Percentiles rank a stretch among this genome's conserved stretches.
Conservation (phyloP, 75 land plant species). For the Picea sitchensis region DNA sequence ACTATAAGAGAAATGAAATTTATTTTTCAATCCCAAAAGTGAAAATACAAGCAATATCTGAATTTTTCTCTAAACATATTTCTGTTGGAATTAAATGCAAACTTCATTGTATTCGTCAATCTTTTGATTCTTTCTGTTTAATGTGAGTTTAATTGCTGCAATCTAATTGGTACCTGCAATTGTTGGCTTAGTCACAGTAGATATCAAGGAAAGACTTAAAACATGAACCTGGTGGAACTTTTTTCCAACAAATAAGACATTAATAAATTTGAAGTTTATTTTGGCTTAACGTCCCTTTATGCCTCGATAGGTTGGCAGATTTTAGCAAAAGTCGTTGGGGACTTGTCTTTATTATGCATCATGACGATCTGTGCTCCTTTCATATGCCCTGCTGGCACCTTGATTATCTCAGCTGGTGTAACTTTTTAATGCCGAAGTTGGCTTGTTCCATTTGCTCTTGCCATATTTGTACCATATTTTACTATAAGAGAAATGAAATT, state of each 20-base stretch:
- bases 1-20: neutral
- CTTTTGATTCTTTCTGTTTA: no score
- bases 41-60: no score
- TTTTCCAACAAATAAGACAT: neutral
- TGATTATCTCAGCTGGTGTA: constrained; percentile 6
- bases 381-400: constrained; percentile 1
- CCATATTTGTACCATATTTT: constrained; percentile 1
- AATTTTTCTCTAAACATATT: no score
- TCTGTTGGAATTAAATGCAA: no score
- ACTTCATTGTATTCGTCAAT: no score
- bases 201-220: neutral
- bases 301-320: constrained; percentile 18
- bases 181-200: no score
- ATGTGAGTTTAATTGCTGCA: no score
- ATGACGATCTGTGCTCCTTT: neutral
- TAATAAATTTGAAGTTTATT: constrained; percentile 6
- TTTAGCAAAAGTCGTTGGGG: constrained; percentile 9
- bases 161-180: no score
- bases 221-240: constrained; percentile 1
- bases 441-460: neutral
- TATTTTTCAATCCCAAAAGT: neutral
- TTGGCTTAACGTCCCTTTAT: constrained; percentile 15
- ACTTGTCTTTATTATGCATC: constrained; percentile 12
- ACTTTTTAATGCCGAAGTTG: neutral
- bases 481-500: neutral